Percentiles rank a stretch among this genome's conserved stretches.
Evolutionary conservation across 1,284 basidiomycete species (phyloP).

Genomic region (Moesziomyces antarcticus): DNA sequence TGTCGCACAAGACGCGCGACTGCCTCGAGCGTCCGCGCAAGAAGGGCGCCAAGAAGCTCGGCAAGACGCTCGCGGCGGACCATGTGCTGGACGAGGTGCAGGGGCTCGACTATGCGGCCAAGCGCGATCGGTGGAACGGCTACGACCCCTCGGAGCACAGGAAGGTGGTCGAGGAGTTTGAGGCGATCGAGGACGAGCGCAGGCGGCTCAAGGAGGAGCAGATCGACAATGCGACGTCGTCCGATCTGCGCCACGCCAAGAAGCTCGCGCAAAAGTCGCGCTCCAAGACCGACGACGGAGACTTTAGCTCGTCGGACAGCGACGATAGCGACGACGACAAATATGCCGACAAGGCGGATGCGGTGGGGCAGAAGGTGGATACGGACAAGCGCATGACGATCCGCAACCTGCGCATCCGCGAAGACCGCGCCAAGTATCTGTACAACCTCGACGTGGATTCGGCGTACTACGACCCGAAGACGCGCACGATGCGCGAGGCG

Average conservation of each 20-base stretch:
- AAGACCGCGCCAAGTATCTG: conserved; percentile 99
- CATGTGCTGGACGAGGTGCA: conserved; percentile 85
- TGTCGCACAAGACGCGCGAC: conserved; percentile 90
- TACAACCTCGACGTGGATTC: conserved; percentile 94
- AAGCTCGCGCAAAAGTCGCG: conserved; percentile 82
- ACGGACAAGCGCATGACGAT: conserved; percentile 98
- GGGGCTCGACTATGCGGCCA: conserved; percentile 79
- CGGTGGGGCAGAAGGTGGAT: conserved; percentile 96
- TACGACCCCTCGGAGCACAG: conserved; percentile 90
- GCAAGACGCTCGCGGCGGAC: conserved; percentile 88
- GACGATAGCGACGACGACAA: conserved; percentile 66
- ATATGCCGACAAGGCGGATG: conserved; percentile 96
- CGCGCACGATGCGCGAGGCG: conserved; percentile 98
- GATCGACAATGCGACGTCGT: conserved; percentile 87
- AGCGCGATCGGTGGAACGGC: conserved; percentile 98
- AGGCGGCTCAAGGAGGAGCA: conserved; percentile 92
- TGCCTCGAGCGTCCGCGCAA: conserved; percentile 96
- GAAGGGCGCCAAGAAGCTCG: conserved; percentile 93
- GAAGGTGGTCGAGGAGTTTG: conserved; percentile 90
- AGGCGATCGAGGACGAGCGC: conserved; percentile 84
- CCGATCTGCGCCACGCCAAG: conserved; percentile 73
- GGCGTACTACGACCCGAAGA: conserved; percentile 99
- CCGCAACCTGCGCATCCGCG: conserved; percentile 96
- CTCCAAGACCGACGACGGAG: conserved; percentile 48
- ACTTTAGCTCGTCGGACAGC: conserved; percentile 87